Evolutionary conservation across 345 rosid genomes (phyloP).

Genomic region (Murraya koenigii): DNA sequence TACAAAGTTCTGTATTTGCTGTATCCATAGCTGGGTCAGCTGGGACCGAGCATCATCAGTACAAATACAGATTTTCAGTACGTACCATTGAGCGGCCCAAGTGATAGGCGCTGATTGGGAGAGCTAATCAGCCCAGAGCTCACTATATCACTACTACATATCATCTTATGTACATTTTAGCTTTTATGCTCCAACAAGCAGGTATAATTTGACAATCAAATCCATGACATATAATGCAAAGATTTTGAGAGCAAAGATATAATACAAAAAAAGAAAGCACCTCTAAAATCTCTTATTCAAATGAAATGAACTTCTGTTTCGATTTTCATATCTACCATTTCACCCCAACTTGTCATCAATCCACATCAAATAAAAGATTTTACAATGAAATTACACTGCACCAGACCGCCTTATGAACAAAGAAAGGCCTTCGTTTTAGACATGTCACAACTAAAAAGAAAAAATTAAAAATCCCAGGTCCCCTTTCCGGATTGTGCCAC

Average conservation of each 20-base stretch:
- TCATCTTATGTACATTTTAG: no score
- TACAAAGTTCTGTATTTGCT: no score
- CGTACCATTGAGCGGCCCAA: no score
- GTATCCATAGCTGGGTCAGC: no score
- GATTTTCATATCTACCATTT: conserved; percentile 10
- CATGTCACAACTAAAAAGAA: not conserved
- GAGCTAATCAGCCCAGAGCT: no score
- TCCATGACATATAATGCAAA: not conserved
- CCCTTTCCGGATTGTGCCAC: conserved; percentile 19
- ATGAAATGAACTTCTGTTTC: not conserved
- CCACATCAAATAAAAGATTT: conserved; percentile 15
- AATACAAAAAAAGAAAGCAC: not conserved
- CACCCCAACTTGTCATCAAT: conserved; percentile 18
- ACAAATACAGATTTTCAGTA: no score
- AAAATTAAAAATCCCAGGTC: not conserved
- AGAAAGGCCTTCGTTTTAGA: conserved; percentile 14
- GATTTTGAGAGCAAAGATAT: not conserved
- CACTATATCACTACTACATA: no score
- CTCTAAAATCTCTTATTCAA: not conserved
- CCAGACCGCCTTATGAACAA: conserved; percentile 18
- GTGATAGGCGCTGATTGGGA: no score
- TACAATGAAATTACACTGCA: conserved; percentile 17
- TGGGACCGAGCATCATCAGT: no score
- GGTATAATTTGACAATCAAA: no score
- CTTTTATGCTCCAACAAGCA: no score